Conservation (phyloP, 495 filamentous ascomycete genomes). For the Trichocladium uniseriatum region DNA sequence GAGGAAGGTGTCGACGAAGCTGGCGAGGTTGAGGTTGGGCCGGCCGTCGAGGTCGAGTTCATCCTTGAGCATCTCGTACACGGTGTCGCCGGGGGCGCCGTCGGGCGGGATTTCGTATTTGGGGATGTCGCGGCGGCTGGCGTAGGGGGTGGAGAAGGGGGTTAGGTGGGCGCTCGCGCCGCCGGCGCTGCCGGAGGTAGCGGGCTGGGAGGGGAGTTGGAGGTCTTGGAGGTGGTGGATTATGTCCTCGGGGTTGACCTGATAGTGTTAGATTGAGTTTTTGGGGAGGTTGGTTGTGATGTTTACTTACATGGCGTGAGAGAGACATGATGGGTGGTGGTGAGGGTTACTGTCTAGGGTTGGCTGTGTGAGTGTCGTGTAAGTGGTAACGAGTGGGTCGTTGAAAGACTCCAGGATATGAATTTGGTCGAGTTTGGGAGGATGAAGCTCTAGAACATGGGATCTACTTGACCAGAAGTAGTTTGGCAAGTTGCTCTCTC, state of each 20-base stretch:
- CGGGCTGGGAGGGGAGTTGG: slow-evolving; percentile 25
- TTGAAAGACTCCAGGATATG: too few species aligned
- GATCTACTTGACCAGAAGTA: too few species aligned
- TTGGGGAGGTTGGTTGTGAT: not conserved
- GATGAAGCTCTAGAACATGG: not conserved
- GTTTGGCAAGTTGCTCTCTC: too few species aligned
- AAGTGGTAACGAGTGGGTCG: not conserved
- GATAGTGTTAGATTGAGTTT: slow-evolving; percentile 6
- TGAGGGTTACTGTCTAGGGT: not conserved
- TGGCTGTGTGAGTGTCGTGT: not conserved
- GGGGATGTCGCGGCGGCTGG: slow-evolving; percentile 50
- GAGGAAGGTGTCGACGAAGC: slow-evolving; percentile 67
- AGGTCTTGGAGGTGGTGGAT: slow-evolving; percentile 44
- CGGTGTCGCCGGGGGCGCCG: slow-evolving; percentile 53
- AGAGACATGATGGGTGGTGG: slow-evolving; percentile 15
- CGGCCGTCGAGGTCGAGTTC: slow-evolving; percentile 65
- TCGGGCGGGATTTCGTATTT: slow-evolving; percentile 57
- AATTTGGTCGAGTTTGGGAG: too few species aligned
- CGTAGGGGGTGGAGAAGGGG: slow-evolving; percentile 56
- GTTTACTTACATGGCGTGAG: slow-evolving; percentile 20
- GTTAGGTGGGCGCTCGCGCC: slow-evolving; percentile 40
- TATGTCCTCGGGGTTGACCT: slow-evolving; percentile 56
- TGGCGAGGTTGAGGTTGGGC: slow-evolving; percentile 64
- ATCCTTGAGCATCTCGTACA: slow-evolving; percentile 62
- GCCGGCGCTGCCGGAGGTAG: slow-evolving; percentile 22